A percentile compares a stretch with the other conserved stretches of the same genome.
phyloP scores from a whole-genome alignment of 2,329 filamentous ascomycete genomes.

The Tolypocladium album region DNA sequence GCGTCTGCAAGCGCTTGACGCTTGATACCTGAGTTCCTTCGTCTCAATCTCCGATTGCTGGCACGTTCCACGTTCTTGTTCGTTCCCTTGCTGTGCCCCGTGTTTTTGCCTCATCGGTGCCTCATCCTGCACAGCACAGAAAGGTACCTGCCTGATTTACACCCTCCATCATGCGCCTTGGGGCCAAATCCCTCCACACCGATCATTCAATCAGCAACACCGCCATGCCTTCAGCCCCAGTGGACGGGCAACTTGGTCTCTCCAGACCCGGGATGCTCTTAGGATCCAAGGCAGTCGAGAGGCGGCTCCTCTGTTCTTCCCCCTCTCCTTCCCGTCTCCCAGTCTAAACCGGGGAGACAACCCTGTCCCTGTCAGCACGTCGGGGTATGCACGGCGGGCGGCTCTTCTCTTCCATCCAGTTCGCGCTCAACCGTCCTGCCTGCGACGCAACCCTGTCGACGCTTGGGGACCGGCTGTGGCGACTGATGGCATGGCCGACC shows the following conservation, averaged over 20 bases:
- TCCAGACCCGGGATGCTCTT: not conserved
- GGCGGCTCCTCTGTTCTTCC: not conserved
- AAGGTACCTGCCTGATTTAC: conserved; percentile 12
- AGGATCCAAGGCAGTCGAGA: not conserved
- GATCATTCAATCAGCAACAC: conserved; percentile 6
- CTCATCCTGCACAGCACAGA: not conserved
- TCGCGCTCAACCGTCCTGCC: not conserved
- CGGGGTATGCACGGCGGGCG: not conserved
- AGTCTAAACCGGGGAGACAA: not conserved
- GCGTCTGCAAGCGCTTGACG: conserved; percentile 1
- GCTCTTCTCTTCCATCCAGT: not conserved
- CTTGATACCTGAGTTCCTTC: conserved; percentile 1
- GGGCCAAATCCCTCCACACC: conserved; percentile 2
- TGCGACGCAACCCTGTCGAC: not conserved
- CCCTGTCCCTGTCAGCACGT: not conserved
- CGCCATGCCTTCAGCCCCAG: not conserved
- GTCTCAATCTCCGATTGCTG: not conserved
- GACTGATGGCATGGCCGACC: conserved; percentile 7
- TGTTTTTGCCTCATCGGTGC: not conserved
- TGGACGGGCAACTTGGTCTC: not conserved
- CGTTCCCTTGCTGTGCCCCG: not conserved
- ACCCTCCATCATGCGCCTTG: conserved; percentile 7
- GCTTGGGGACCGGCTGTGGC: conserved; percentile 6
- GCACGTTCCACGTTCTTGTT: no score
- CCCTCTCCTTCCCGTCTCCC: not conserved